Evolutionary conservation across 371 early-diverging fungal genomes (phyloP), one percentile per base, ranked within the genome.

Genomic region (Lichtheimia ramosa): DNA sequence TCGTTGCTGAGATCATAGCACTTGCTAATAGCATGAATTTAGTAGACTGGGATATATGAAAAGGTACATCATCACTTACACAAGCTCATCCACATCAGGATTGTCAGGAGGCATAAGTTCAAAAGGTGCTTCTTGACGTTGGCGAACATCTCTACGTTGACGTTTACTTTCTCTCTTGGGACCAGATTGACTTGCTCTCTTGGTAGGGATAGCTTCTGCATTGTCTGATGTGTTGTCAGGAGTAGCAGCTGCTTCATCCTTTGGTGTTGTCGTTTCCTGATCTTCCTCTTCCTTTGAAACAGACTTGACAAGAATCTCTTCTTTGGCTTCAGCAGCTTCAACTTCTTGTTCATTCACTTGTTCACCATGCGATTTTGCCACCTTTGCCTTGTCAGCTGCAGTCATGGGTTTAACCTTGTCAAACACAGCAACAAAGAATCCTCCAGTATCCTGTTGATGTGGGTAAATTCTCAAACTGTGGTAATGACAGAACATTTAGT

Each of bases 391-490:
- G 66, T 86, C 85, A 48, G 79, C 77, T 34, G 78, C 84, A 48
- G 76, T 82, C 67, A 85, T 77, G 7, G 62, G 51, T 3, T 77
- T 79, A 5, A 84, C 82, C 81, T 96, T 98, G 74, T 94, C 88
- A 59, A 99, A 83, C 10, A 98, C 96, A 41, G 98, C 96, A 23
- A 99, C 93, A 83, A 99, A 99, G 84, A 99, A 99, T 16, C 96
- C 99, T 61, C 99, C 99, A 15, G 99, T 98, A 74, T 99, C 90
- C 79, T 99, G 98, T 56, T 90, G 77, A 61, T 95, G 96, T 50
- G 99, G 99, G 69, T 93, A 93, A 49, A 99, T 86, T 52, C 99
- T 89, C 68, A 99, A 61, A 79, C 88, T 86, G 60, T 56, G 21
- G 20, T 16, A 27, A 42, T 34, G 39, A 6, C 16, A 15, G 23